Conservation (phyloP, 2,329 filamentous ascomycete genomes). For the Apiospora malaysiana region DNA sequence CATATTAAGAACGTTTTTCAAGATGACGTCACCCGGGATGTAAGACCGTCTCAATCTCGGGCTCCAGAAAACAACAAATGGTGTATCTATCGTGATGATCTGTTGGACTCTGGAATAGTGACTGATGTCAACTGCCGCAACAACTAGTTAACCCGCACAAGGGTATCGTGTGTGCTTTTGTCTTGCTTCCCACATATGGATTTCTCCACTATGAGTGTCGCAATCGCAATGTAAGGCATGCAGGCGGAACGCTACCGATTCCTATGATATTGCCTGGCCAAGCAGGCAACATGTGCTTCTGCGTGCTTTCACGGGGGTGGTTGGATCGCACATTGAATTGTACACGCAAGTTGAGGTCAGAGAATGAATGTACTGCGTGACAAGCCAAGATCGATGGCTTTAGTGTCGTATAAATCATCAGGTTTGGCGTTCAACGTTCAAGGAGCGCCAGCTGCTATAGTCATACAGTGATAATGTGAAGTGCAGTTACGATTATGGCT, state of each 20-base stretch:
- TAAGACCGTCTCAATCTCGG: background rate
- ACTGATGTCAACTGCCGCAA: background rate
- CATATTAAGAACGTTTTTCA: background rate
- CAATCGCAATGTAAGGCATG: background rate
- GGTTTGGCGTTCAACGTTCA: background rate
- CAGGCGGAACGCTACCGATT: background rate
- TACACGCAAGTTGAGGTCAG: background rate
- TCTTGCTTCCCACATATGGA: background rate
- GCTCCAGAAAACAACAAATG: too few species aligned
- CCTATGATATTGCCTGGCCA: background rate
- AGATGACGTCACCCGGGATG: background rate
- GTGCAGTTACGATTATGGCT: background rate
- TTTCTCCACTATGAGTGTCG: background rate
- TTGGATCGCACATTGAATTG: background rate
- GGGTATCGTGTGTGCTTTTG: background rate
- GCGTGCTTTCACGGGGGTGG: background rate
- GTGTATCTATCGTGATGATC: too few species aligned
- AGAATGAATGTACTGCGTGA: background rate
- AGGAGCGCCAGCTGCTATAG: background rate
- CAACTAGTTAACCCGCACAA: background rate
- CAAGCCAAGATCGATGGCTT: background rate
- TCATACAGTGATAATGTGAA: background rate
- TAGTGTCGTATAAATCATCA: background rate
- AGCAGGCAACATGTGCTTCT: background rate
- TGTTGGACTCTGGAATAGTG: background rate